phyloP scores from a whole-genome alignment of 371 early-diverging fungal genomes.

The Mortierella sp. region DNA sequence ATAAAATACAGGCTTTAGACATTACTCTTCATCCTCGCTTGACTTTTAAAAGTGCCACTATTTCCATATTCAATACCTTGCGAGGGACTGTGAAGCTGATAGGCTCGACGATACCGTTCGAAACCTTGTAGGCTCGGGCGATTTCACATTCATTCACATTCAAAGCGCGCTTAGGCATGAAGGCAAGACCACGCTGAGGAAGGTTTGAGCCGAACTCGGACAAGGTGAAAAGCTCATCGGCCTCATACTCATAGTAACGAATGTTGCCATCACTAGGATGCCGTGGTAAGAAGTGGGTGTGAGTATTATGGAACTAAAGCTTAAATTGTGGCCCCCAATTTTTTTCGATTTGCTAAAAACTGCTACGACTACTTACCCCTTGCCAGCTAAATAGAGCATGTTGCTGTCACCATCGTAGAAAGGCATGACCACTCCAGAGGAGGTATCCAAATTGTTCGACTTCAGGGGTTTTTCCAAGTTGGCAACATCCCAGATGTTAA shows the following conservation, averaged over 20 bases:
- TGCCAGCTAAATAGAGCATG: conserved; percentile 96
- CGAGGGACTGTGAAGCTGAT: conserved; percentile 98
- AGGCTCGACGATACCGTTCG: conserved; percentile 90
- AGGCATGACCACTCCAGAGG: conserved; percentile 97
- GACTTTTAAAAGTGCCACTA: not conserved
- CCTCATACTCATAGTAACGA: conserved; percentile 96
- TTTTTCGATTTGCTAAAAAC: not conserved
- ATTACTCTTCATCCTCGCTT: not conserved
- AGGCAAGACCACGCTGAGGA: conserved; percentile 95
- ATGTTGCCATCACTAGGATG: conserved; percentile 93
- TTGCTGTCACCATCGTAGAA: conserved; percentile 92
- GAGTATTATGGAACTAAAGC: not conserved
- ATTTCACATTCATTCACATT: conserved; percentile 91
- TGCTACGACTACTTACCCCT: conserved; percentile 67
- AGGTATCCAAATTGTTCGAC: conserved; percentile 86
- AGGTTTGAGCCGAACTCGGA: conserved; percentile 92
- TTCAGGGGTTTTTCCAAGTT: conserved; percentile 85
- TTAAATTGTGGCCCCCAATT: not conserved
- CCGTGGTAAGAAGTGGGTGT: not conserved
- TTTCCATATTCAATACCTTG: conserved; percentile 67
- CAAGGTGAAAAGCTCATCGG: conserved; percentile 82
- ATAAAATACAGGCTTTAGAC: not conserved
- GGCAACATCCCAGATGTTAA: conserved; percentile 88
- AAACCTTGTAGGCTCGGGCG: conserved; percentile 93
- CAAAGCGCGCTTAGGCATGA: conserved; percentile 94